phyloP scores from a whole-genome alignment of 805 yeast genomes.

The Lipomyces japonicus region DNA sequence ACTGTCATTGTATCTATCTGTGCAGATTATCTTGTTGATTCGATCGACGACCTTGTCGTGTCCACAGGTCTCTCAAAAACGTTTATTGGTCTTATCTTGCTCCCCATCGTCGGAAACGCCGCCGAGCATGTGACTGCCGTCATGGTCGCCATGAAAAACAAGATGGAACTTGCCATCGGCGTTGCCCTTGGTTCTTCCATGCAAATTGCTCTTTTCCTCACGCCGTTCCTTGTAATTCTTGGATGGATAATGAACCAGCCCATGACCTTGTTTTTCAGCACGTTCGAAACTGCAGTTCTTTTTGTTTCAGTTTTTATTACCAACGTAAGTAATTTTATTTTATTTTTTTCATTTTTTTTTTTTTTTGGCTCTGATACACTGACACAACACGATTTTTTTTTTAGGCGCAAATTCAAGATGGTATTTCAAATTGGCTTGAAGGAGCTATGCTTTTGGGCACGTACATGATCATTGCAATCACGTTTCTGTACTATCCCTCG shows the following conservation, averaged over 20 bases:
- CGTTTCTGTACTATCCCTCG: slow-evolving; percentile 83
- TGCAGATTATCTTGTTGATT: slow-evolving; percentile 91
- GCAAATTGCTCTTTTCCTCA: slow-evolving; percentile 91
- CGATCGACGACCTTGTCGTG: slow-evolving; percentile 84
- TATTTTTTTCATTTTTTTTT: slow-evolving; percentile 10
- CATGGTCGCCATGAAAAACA: slow-evolving; percentile 89
- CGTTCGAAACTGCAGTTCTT: slow-evolving; percentile 89
- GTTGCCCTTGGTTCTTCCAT: slow-evolving; percentile 95
- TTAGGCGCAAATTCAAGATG: slow-evolving; percentile 61
- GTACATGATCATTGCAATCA: slow-evolving; percentile 79
- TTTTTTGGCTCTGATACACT: background rate
- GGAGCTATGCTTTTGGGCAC: slow-evolving; percentile 89
- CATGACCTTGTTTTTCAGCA: slow-evolving; percentile 86
- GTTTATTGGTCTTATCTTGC: slow-evolving; percentile 85
- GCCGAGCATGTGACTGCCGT: slow-evolving; percentile 98
- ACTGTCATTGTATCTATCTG: slow-evolving; percentile 81
- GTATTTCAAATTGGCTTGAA: slow-evolving; percentile 95
- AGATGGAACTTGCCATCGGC: slow-evolving; percentile 95
- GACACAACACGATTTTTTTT: background rate
- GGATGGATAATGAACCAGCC: slow-evolving; percentile 94
- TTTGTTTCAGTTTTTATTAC: slow-evolving; percentile 86
- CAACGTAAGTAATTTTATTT: slow-evolving; percentile 51
- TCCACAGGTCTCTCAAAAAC: slow-evolving; percentile 87
- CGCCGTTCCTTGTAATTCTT: slow-evolving; percentile 88
- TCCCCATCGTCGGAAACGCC: slow-evolving; percentile 97